Percentiles rank a stretch among this genome's conserved stretches.
These are phyloP conservation scores for Teunomyces gatunensis DNA, from an alignment of 805 yeast species.

Conservation along the genomic window DNA sequence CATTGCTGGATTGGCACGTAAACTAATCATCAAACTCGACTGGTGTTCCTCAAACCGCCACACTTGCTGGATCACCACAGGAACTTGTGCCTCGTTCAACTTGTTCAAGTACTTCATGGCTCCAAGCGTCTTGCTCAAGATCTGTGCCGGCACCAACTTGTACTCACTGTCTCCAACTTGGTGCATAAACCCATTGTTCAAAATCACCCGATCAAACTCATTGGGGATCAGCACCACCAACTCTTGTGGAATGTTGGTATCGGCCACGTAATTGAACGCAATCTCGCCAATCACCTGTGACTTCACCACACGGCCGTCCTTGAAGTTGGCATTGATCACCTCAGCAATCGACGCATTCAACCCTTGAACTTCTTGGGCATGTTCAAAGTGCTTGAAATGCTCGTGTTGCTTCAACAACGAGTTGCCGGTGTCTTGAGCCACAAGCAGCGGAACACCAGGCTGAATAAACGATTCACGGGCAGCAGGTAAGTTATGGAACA, in stretches of 20 bases:
- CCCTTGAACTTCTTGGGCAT: conserved; percentile 37
- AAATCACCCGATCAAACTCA: conserved; percentile 50
- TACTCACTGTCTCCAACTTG: conserved; percentile 32
- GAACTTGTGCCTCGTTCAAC: conserved; percentile 46
- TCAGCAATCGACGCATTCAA: conserved; percentile 86
- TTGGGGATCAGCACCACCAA: conserved; percentile 40
- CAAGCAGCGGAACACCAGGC: conserved; percentile 12
- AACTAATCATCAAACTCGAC: conserved; percentile 77
- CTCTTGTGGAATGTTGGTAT: conserved; percentile 19
- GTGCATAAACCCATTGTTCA: conserved; percentile 37
- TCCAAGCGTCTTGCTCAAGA: conserved; percentile 67
- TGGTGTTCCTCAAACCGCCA: conserved; percentile 89
- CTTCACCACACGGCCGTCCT: conserved; percentile 59
- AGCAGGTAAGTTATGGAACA: conserved; percentile 44
- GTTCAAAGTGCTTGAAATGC: conserved; percentile 36
- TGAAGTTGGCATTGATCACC: conserved; percentile 69
- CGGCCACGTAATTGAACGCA: conserved; percentile 64
- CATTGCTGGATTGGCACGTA: conserved; percentile 53
- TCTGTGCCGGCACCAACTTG: conserved; percentile 45
- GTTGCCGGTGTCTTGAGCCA: conserved; percentile 41
- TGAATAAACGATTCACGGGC: conserved; percentile 27
- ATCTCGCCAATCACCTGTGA: conserved; percentile 80
- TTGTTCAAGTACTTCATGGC: conserved; percentile 73
- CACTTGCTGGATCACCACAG: conserved; percentile 71
- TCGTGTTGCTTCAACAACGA: conserved; percentile 49